Base-by-base conservation (phyloP, 108 stramenopile species). In the Skeletonema grethae region DNA sequence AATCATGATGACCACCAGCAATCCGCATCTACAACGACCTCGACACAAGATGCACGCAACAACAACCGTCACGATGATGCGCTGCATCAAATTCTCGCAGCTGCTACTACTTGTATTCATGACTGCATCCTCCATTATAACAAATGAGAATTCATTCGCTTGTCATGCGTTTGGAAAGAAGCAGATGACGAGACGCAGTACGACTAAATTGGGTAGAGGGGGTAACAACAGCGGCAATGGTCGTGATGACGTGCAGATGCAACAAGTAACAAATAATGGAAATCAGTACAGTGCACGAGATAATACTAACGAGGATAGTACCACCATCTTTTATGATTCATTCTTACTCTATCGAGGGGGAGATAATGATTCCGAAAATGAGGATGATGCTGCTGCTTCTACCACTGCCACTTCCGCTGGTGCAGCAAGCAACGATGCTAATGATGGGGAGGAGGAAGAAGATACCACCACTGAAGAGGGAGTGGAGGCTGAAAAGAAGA, bases 311-410 rank as follows among this genome's bases (percentile, higher is more conserved):
- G n/a, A n/a, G n/a, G 16, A 18, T 16, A 18, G 18, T 48, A 48
- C n/a, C 1, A 24, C 4, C 9, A 22, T 53, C 20, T 22, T 53
- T 53, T 22, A 22, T 8, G 50, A 53, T 22, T 53, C 50, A 53
- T 53, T 53, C 50, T 53, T 53, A 22, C 22, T 53, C 1, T 53
- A 53, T 8, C 50, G 50, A 53, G 50, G 50, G 50, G 50, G 50
- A 10, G 50, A 53, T 53, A 22, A 53, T 1, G 22, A 53, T 48
- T n/a, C 18, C 0, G 46, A 18, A 18, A 16, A 46, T 6, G 45
- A 46, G n/a, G n/a, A n/a, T 4, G 45, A 46, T 46, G 0, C 45
- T 1, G 16, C 45, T n/a, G 16, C n/a, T 16, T 5, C 45, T 8
- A 31, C 31, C 4, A 31, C 31, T 31, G 31, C 31, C 31, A 31